Evolutionary conservation across 1,284 basidiomycete genomes (phyloP), one percentile per base, ranked within the genome.

Genomic region (Naganishia sp.): DNA sequence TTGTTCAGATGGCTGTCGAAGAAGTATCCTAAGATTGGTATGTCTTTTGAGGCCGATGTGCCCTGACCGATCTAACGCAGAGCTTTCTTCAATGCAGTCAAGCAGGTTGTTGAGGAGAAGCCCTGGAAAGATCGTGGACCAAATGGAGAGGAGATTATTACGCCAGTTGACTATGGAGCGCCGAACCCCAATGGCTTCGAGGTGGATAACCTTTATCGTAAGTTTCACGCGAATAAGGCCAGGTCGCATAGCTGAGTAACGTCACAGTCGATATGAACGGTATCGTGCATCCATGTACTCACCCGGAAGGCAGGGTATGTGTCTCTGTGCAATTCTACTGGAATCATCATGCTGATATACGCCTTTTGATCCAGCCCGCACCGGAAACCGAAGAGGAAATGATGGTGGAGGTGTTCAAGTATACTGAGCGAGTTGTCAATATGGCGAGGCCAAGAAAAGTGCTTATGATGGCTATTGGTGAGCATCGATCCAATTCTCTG

Each of bases 371-470:
- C 13, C 73, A 92, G 86, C 92, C 92, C 55, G 88, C 96, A 1
- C 96, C 96, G 0, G 91, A 96, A 78, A 97, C 94, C 2, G 96
- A 99, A 78, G 92, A 94, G 77, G 94, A 98, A 67, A 99, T 99
- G 96, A 99, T 99, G 96, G 76, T 92, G 25, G 96, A 98, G 78
- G 86, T 99, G 50, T 98, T 99, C 82, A 87, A 85, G 61, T 99
- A 99, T 82, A 99, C 96, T 0, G 94, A 98, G 76, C 86, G 96
- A 55, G 90, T 99, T 31, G 93, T 99, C 54, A 93, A 94, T 79
- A 98, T 99, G 95, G 82, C 97, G 57, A 84, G 95, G 65, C 96
- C 96, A 0, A 87, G 96, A 64, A 96, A 92, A 79, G 82, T 99
- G 18, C 84, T 99, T 55, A 93, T 98, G 83, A 96, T 99, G 92